Conservation (phyloP, 192 early-diverging fungal species). For the Obelidium mucronatum region DNA sequence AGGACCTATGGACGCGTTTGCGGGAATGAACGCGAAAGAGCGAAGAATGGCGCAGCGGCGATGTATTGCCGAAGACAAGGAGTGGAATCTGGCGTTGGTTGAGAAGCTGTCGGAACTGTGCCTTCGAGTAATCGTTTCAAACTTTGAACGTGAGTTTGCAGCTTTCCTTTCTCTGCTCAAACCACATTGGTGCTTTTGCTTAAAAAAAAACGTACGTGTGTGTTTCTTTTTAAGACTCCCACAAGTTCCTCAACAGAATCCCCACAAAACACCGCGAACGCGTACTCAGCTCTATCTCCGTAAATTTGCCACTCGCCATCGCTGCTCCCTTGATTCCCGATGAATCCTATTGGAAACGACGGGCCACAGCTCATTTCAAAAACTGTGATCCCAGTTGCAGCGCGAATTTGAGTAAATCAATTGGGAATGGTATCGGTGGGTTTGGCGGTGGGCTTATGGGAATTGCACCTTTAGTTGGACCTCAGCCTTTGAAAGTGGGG, state of each 20-base stretch:
- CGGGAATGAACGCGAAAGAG: constrained; percentile 36
- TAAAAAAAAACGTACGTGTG: too few relatives aligned
- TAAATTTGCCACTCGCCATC: constrained; percentile 50
- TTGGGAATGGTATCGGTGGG: constrained; percentile 26
- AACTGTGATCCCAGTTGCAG: constrained; percentile 32
- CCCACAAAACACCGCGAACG: constrained; percentile 54
- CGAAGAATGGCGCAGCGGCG: constrained; percentile 45
- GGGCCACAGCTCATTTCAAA: constrained; percentile 47
- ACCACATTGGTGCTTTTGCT: too few relatives aligned
- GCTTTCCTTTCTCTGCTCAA: too few relatives aligned
- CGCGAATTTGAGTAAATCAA: not conserved
- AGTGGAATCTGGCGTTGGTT: constrained; percentile 67
- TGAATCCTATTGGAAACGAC: constrained; percentile 57
- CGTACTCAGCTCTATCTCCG: constrained; percentile 50
- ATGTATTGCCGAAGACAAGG: constrained; percentile 62
- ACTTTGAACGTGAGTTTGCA: constrained; percentile 65
- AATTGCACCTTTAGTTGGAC: constrained; percentile 7
- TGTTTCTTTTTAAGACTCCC: constrained; percentile 40
- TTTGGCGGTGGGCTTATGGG: constrained; percentile 30
- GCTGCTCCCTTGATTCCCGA: constrained; percentile 59
- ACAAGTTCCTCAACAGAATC: constrained; percentile 46
- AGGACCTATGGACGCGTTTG: constrained; percentile 7
- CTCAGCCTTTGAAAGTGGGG: not conserved
- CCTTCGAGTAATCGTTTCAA: constrained; percentile 54
- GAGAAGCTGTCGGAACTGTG: constrained; percentile 61